phyloP scores from a whole-genome alignment of 352 stramenopile genomes.

The Globisporangium nodosum region DNA sequence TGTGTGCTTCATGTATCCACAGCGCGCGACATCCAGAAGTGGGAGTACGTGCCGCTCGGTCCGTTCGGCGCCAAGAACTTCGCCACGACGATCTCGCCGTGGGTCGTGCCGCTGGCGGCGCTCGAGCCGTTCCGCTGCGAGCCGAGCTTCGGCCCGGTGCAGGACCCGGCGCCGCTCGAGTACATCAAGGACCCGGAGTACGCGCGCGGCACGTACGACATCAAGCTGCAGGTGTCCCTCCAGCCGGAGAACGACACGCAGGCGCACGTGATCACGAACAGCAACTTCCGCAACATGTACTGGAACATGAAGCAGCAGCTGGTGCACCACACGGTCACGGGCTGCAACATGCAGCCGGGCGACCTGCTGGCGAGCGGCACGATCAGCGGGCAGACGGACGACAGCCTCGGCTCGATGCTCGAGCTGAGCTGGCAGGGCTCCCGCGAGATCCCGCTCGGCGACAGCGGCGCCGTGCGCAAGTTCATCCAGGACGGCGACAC shows the following conservation, averaged over 20 bases:
- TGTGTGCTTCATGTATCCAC: neutral
- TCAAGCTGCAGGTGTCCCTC: constrained; percentile 77
- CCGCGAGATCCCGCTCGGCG: constrained; percentile 65
- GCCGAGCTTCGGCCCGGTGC: constrained; percentile 87
- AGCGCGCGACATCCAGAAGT: constrained; percentile 92
- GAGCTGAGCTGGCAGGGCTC: constrained; percentile 95
- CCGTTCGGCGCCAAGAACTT: constrained; percentile 98
- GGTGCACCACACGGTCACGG: constrained; percentile 95
- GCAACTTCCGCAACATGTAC: constrained; percentile 96
- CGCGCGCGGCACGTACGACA: constrained; percentile 81
- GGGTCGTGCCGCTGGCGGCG: constrained; percentile 93
- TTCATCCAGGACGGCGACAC: constrained; percentile 95
- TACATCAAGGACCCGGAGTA: constrained; percentile 95
- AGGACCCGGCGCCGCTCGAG: constrained; percentile 84
- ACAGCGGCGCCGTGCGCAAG: constrained; percentile 78
- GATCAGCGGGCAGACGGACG: constrained; percentile 88
- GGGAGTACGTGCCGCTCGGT: constrained; percentile 96
- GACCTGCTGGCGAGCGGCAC: constrained; percentile 94
- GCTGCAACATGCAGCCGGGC: constrained; percentile 95
- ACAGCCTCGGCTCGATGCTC: constrained; percentile 93
- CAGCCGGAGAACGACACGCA: constrained; percentile 52
- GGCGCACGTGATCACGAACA: constrained; percentile 78
- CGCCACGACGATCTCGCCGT: constrained; percentile 94
- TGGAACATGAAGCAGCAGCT: constrained; percentile 97
- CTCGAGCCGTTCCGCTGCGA: constrained; percentile 91